Conservation (phyloP, 2,329 filamentous ascomycete genomes). For the Alternaria hordeiaustralica region DNA sequence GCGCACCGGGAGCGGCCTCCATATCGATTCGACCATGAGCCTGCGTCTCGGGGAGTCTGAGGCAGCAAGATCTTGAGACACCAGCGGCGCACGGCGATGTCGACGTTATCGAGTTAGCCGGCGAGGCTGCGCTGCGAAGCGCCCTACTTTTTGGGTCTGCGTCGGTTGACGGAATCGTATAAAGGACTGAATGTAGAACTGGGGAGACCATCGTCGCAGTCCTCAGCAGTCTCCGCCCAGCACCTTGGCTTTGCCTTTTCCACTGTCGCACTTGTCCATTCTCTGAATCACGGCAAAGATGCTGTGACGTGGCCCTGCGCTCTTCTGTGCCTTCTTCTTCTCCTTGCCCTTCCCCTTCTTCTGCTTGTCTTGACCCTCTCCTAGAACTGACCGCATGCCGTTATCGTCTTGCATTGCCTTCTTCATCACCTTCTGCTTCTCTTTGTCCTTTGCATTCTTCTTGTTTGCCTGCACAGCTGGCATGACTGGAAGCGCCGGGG, state of each 20-base stretch:
- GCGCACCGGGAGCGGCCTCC: not conserved
- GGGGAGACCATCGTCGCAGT: no score
- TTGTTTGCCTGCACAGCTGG: not conserved
- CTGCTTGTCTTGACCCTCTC: not conserved
- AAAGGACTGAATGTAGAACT: no score
- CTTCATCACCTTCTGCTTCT: not conserved
- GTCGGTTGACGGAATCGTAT: no score
- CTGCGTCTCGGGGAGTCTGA: not conserved
- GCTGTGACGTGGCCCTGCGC: not conserved
- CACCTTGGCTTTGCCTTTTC: no score
- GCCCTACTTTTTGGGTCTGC: no score
- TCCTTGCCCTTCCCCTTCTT: not conserved
- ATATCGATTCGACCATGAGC: not conserved
- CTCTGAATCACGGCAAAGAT: no score
- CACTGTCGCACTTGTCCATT: no score
- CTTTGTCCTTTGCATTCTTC: not conserved
- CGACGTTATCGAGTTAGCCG: no score
- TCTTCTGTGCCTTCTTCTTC: not conserved
- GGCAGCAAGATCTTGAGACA: no score
- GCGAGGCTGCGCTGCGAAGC: not conserved
- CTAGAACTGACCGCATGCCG: not conserved
- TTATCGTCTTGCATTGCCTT: not conserved
- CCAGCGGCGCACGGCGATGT: no score
- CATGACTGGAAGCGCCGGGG: not conserved
- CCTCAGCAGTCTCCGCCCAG: no score